Conservation (phyloP, 2,329 filamentous ascomycete species). For the Fonsecaea nubica region DNA sequence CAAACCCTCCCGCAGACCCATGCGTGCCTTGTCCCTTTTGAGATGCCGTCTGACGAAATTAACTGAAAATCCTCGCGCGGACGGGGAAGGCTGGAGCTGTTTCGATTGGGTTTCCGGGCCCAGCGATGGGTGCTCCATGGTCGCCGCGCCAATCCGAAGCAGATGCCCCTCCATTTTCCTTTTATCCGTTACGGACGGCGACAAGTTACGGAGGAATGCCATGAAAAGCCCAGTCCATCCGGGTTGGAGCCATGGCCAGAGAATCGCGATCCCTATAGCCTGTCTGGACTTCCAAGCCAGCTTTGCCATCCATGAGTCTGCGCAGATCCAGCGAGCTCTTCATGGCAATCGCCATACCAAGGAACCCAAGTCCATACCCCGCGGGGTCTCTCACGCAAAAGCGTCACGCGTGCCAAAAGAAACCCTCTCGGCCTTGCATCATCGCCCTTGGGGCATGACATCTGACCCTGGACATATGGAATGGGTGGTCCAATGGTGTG, state of each 20-base stretch:
- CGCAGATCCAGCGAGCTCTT: neutral
- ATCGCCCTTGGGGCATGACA: slow-evolving; percentile 7
- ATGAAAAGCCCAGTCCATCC: neutral
- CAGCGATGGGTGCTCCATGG: slow-evolving; percentile 6
- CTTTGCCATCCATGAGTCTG: neutral
- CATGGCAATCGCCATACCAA: slow-evolving; percentile 8
- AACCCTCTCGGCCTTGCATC: slow-evolving; percentile 11
- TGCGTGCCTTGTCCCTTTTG: neutral
- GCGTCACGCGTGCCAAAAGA: neutral
- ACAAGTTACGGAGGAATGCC: neutral
- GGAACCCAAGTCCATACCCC: slow-evolving; percentile 1
- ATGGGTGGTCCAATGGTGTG: neutral
- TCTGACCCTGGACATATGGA: slow-evolving; percentile 4
- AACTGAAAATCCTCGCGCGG: slow-evolving; percentile 15
- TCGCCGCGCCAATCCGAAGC: slow-evolving; percentile 6
- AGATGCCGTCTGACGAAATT: slow-evolving; percentile 15
- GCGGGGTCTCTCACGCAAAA: neutral
- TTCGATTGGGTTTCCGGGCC: slow-evolving; percentile 11
- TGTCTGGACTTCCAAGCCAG: neutral
- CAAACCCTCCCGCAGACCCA: slow-evolving; percentile 8
- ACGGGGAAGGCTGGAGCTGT: slow-evolving; percentile 24
- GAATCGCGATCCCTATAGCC: neutral
- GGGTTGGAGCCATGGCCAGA: slow-evolving; percentile 4
- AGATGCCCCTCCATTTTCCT: slow-evolving; percentile 24
- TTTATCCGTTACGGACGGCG: slow-evolving; percentile 25